A percentile compares a stretch with the other conserved stretches of the same genome.
Conservation (phyloP, 2,329 filamentous ascomycete genomes). For the Diaporthe batatas region DNA sequence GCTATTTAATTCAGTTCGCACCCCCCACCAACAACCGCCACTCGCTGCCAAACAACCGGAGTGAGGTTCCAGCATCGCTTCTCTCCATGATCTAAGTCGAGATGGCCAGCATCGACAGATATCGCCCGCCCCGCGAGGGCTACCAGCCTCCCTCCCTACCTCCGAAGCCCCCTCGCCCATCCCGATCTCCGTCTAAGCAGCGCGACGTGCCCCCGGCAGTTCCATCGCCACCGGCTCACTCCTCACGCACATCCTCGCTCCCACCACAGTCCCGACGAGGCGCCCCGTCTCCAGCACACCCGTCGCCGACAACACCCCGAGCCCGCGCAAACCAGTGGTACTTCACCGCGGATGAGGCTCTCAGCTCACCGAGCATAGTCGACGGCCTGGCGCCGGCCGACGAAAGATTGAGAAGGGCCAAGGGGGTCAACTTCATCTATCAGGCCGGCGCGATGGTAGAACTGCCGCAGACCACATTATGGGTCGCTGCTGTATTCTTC, state of each 20-base stretch:
- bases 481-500: slow-evolving; percentile 93
- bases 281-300: slow-evolving; percentile 59
- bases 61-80: slow-evolving; percentile 31
- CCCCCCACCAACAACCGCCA: slow-evolving; percentile 13
- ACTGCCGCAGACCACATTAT: slow-evolving; percentile 90
- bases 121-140: slow-evolving; percentile 68
- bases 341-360: slow-evolving; percentile 86
- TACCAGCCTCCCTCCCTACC: slow-evolving; percentile 67
- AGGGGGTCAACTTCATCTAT: slow-evolving; percentile 96
- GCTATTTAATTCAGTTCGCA: slow-evolving; percentile 10
- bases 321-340: slow-evolving; percentile 79
- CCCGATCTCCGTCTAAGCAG: slow-evolving; percentile 64
- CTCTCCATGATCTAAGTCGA: slow-evolving; percentile 44
- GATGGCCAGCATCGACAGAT: slow-evolving; percentile 73
- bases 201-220: slow-evolving; percentile 72
- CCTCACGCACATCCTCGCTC: slow-evolving; percentile 68
- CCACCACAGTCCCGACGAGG: slow-evolving; percentile 59
- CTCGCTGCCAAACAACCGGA: neutral
- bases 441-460: slow-evolving; percentile 94
- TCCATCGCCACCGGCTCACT: slow-evolving; percentile 71
- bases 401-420: slow-evolving; percentile 84
- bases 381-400: slow-evolving; percentile 83
- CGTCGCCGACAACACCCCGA: slow-evolving; percentile 54
- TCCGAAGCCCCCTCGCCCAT: slow-evolving; percentile 57
- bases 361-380: slow-evolving; percentile 84